Evolutionary conservation across 2,329 filamentous ascomycete genomes (phyloP).

Genomic region (Scedosporium apiospermum): DNA sequence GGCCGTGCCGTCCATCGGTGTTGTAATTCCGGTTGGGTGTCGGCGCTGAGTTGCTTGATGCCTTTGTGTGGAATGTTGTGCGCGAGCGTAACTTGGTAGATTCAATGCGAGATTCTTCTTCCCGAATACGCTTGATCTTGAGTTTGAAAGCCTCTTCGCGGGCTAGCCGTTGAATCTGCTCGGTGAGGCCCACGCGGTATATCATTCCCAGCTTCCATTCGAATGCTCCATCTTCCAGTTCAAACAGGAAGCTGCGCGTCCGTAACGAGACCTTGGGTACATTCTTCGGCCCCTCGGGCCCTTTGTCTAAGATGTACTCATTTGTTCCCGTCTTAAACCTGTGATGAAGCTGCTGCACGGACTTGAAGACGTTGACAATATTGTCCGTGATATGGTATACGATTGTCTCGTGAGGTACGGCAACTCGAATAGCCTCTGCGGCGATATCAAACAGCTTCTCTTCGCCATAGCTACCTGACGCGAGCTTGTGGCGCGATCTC

Average conservation of each 20-base stretch:
- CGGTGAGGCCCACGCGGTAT: slow-evolving; percentile 77
- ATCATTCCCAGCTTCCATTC: slow-evolving; percentile 96
- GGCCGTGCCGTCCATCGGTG: slow-evolving; percentile 28
- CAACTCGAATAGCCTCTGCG: slow-evolving; percentile 77
- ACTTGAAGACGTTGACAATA: slow-evolving; percentile 77
- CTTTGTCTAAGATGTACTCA: slow-evolving; percentile 80
- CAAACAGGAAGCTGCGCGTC: slow-evolving; percentile 74
- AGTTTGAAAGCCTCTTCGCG: slow-evolving; percentile 82
- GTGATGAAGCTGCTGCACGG: slow-evolving; percentile 83
- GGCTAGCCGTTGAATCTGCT: slow-evolving; percentile 83
- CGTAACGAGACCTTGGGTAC: slow-evolving; percentile 81
- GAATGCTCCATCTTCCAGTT: slow-evolving; percentile 91
- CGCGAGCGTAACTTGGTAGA: slow-evolving; percentile 43
- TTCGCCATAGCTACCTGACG: slow-evolving; percentile 47
- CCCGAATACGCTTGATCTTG: slow-evolving; percentile 76
- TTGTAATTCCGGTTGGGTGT: slow-evolving; percentile 45
- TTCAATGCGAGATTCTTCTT: slow-evolving; percentile 53
- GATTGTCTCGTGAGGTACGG: slow-evolving; percentile 83
- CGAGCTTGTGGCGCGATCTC: slow-evolving; percentile 61
- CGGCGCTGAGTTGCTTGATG: slow-evolving; percentile 18
- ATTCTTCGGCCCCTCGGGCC: slow-evolving; percentile 73
- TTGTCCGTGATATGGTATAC: slow-evolving; percentile 93
- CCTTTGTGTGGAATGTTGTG: slow-evolving; percentile 36
- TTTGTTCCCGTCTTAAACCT: slow-evolving; percentile 81
- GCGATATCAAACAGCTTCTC: slow-evolving; percentile 79